These are phyloP conservation scores for Cavenderia fasciculata DNA, from an alignment of 78 protist species.

Conservation along the genomic window DNA sequence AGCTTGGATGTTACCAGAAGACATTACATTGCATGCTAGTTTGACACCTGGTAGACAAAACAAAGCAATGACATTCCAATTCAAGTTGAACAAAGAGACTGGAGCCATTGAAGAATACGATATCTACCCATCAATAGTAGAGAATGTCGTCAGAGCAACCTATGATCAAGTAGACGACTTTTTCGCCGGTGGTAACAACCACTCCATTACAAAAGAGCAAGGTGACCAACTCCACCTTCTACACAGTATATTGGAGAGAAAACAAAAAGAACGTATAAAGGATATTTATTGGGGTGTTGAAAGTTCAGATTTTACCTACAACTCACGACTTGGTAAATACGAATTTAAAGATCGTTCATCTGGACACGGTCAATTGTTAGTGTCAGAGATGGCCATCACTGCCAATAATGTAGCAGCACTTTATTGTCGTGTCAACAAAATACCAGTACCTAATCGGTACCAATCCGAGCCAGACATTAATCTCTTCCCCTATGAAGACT, in stretches of 20 bases:
- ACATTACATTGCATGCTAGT: not conserved
- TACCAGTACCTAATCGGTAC: constrained; percentile 19
- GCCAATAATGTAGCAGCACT: constrained; percentile 22
- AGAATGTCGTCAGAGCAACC: constrained; percentile 16
- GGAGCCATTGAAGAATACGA: constrained; percentile 20
- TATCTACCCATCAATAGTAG: constrained; percentile 18
- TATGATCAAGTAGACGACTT: constrained; percentile 23
- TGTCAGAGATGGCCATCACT: constrained; percentile 35
- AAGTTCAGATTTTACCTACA: no score
- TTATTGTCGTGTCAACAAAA: not conserved
- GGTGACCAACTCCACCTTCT: not conserved
- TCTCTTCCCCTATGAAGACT: not conserved
- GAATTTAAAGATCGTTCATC: no score
- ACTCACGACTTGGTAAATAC: no score
- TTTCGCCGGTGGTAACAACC: no score
- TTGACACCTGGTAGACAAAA: constrained; percentile 8
- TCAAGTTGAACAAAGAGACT: constrained; percentile 9
- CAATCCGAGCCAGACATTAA: not conserved
- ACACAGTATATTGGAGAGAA: not conserved
- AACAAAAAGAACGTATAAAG: no score
- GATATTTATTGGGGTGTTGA: no score
- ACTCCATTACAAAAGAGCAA: not conserved
- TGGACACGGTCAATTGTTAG: no score
- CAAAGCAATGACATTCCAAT: constrained; percentile 23
- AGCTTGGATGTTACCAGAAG: constrained; percentile 39